Conservation (phyloP, 1,284 basidiomycete genomes). For the Fomitopsis betulina region DNA sequence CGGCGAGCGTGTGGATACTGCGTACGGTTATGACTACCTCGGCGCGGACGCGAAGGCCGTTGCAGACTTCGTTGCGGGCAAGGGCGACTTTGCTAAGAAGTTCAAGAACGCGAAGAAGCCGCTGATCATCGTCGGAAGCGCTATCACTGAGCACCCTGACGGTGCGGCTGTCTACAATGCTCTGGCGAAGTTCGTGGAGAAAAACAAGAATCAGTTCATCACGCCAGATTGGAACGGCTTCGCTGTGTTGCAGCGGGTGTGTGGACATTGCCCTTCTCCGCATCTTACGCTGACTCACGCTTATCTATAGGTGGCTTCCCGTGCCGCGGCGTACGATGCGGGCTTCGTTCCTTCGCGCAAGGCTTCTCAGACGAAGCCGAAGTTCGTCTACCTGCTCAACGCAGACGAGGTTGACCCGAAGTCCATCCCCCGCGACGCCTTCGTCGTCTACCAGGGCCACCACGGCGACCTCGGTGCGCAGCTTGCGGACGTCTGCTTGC, state of each 20-base stretch:
- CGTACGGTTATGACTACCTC: conserved; percentile 92
- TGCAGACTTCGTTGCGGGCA: conserved; percentile 75
- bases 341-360: conserved; percentile 86
- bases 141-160: conserved; percentile 83
- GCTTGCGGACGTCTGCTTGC: conserved; percentile 93
- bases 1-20: conserved; percentile 88
- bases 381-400: conserved; percentile 97
- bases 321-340: conserved; percentile 93
- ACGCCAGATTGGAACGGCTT: conserved; percentile 96
- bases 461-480: conserved; percentile 97
- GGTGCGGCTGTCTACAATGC: conserved; percentile 78
- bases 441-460: conserved; percentile 99
- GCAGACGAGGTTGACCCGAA: conserved; percentile 92
- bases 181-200: conserved; percentile 78
- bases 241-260: conserved; percentile 87
- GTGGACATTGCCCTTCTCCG: conserved; percentile 14
- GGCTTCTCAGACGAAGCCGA: conserved; percentile 76
- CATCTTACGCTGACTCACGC: not conserved
- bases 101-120: conserved; percentile 93
- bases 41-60: conserved; percentile 81
- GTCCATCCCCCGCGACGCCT: conserved; percentile 90
- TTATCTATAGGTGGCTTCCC: conserved; percentile 70
- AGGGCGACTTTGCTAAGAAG: conserved; percentile 77
- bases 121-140: conserved; percentile 91
- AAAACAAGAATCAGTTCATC: conserved; percentile 72